Conservation (phyloP, 148 eudicot species). For the Agrostemma githago region DNA sequence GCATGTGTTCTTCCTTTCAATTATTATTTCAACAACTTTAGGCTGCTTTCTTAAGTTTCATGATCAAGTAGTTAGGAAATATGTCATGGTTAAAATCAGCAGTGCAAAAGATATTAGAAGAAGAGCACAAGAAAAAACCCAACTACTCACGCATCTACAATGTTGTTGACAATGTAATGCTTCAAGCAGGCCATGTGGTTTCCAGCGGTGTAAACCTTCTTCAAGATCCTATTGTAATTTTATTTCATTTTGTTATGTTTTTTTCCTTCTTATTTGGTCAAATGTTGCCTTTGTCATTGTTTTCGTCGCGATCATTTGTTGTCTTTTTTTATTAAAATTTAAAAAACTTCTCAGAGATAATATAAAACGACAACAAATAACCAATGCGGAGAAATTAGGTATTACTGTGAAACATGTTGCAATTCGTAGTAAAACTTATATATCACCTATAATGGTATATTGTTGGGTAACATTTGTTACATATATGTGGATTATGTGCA, state of each 20-base stretch:
- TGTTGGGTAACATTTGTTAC: too few relatives aligned
- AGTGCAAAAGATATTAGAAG: background rate
- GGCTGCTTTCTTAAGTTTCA: background rate
- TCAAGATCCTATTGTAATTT: conserved; percentile 4
- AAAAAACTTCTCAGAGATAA: too few relatives aligned
- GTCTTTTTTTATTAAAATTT: too few relatives aligned
- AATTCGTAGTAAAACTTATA: too few relatives aligned
- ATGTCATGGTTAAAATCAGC: background rate
- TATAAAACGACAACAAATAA: too few relatives aligned
- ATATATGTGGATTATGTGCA: too few relatives aligned
- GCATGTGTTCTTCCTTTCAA: background rate
- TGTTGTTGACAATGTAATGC: background rate
- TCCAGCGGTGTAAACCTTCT: background rate
- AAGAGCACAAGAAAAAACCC: background rate
- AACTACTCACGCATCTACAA: background rate
- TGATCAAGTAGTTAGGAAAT: background rate
- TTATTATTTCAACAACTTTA: too few relatives aligned
- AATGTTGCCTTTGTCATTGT: background rate
- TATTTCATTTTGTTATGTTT: background rate
- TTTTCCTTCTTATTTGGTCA: background rate
- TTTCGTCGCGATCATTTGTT: too few relatives aligned
- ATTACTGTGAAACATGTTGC: too few relatives aligned
- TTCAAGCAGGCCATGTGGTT: conserved; percentile 1
- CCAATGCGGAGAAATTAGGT: too few relatives aligned
- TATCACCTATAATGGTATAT: too few relatives aligned